Base-by-base conservation (phyloP, 768 basidiomycete genomes). In the Tubosaeta brunneosetosa region DNA sequence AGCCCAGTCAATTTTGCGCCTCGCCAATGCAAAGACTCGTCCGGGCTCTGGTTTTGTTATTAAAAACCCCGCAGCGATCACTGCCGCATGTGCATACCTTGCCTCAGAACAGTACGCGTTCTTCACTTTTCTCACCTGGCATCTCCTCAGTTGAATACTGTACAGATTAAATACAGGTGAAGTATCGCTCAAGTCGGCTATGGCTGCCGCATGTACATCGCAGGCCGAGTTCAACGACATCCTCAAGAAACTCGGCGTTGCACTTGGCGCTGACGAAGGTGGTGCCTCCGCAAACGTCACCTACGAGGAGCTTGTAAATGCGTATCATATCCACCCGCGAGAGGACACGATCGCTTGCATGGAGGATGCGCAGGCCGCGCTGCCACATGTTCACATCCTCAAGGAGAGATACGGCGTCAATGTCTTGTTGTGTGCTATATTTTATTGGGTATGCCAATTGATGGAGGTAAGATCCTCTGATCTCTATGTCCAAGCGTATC, bases 381-480 rank as follows among this genome's bases (percentile, higher is more conserved):
- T 69, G 17, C 59, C 57, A 5, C 47, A 22, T 1, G 33, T 51
- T n/a, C 34, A 55, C 3, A 26, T 61, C 26, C 31, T 69, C 10
- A 63, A 50, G 47, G 49, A 59, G 11, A 55, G 47, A 25, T 49
- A 69, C n/a, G 57, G 65, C 17, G 37, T 44, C 0, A 47, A 50
- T 33, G 52, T 63, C 14, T 62, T 74, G 22, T 68, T 60, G 37
- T 74, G 71, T 42, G 72, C 71, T 4, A 60, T 79, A 4, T 81
- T 78, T 59, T 74, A 69, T 48, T 81, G 79, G 79, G 68, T 74
- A 3, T 76, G 68, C 45, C 70, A 70, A 37, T 43, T 70, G 34
- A 62, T 72, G 31, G 71, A 73, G 61, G 78, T 78, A 38, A 43
- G 47, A 0, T 44, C 10, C 1, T 31, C n/a, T 5, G 0, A 29